A percentile compares a stretch with the other conserved stretches of the same genome.
Conservation (phyloP, 1,284 basidiomycete genomes). For the Mycosarcoma maydis region DNA sequence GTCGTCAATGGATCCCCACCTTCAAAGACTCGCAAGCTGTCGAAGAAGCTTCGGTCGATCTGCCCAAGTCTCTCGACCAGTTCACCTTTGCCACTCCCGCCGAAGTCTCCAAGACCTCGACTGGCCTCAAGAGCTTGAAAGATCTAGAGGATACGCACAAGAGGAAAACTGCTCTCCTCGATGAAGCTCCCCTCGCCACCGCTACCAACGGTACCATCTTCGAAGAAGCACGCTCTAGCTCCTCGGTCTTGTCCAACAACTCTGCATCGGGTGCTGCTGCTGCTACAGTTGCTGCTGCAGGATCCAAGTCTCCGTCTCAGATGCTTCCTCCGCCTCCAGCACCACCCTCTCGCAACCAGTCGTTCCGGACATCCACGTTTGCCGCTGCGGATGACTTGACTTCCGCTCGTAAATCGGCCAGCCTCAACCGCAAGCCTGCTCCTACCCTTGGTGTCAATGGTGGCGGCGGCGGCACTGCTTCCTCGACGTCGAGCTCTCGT, state of each 20-base stretch:
- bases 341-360: constrained; percentile 42
- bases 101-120: constrained; percentile 13
- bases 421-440: constrained; percentile 26
- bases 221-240: constrained; percentile 34
- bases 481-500: constrained; percentile 7
- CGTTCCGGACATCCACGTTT: constrained; percentile 42
- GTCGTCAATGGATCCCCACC: constrained; percentile 54
- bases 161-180: constrained; percentile 44
- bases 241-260: constrained; percentile 2
- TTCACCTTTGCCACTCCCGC: constrained; percentile 26
- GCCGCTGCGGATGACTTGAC: constrained; percentile 13
- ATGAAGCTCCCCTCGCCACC: constrained; percentile 16
- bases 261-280: neutral
- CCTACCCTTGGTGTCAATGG: constrained; percentile 9
- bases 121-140: constrained; percentile 48
- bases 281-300: neutral
- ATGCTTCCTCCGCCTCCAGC: constrained; percentile 24
- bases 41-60: constrained; percentile 17
- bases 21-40: constrained; percentile 36
- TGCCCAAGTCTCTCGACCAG: constrained; percentile 36
- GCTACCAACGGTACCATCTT: constrained; percentile 35
- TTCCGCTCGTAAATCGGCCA: constrained; percentile 14
- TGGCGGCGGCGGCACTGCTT: neutral
- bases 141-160: constrained; percentile 57
- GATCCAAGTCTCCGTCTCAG: constrained; percentile 4